A percentile compares a stretch with the other conserved stretches of the same genome.
Conservation (phyloP, 2,329 filamentous ascomycete species). For the Epichloe bromicola region DNA sequence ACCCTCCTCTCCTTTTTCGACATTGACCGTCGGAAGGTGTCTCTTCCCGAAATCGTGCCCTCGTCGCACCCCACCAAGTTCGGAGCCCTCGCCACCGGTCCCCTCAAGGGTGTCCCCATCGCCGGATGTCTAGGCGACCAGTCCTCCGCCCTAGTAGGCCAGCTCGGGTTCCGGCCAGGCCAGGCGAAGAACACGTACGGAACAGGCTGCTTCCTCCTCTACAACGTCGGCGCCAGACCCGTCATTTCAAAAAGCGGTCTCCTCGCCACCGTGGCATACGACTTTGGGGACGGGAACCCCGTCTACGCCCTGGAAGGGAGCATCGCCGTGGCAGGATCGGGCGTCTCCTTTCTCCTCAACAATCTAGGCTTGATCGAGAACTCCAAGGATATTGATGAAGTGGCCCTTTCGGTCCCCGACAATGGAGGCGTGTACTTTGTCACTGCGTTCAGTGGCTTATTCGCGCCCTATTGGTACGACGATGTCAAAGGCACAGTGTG, state of each 20-base stretch:
- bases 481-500: constrained; percentile 79
- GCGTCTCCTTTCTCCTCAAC: constrained; percentile 58
- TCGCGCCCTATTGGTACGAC: constrained; percentile 91
- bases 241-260: constrained; percentile 76
- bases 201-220: constrained; percentile 79
- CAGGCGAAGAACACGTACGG: constrained; percentile 87
- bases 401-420: constrained; percentile 45
- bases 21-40: constrained; percentile 27
- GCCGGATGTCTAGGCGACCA: constrained; percentile 82
- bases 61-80: too few species aligned
- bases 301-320: constrained; percentile 76
- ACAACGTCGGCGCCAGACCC: constrained; percentile 75
- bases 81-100: too few species aligned
- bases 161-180: constrained; percentile 71
- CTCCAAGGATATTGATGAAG: constrained; percentile 34
- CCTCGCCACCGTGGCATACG: constrained; percentile 75
- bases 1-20: constrained; percentile 66
- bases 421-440: constrained; percentile 80
- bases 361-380: constrained; percentile 48
- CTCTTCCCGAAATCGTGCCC: too few species aligned
- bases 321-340: constrained; percentile 69
- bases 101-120: constrained; percentile 53
- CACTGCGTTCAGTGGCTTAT: constrained; percentile 81
- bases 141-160: constrained; percentile 73
- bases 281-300: constrained; percentile 52